Conservation (phyloP, 116 monocot species). For the Phalaenopsis hybrid region DNA sequence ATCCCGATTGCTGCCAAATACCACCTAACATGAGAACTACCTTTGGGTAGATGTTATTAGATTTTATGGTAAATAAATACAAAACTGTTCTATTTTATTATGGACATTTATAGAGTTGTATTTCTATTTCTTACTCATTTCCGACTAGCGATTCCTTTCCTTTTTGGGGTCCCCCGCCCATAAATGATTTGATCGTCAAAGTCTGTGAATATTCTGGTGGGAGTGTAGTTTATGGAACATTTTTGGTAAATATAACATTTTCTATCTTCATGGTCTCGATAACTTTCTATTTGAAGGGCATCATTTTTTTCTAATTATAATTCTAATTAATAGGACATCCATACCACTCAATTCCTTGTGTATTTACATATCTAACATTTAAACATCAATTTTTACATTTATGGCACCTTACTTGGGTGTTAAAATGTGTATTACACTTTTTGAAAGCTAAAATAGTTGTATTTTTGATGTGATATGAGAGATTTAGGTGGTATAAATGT, state of each 20-base stretch:
- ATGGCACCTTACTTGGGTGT: no score
- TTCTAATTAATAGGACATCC: neutral
- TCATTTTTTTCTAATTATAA: neutral
- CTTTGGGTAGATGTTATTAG: neutral
- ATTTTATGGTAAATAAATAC: neutral
- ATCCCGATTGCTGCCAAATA: no score
- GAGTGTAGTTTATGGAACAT: neutral
- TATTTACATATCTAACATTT: no score
- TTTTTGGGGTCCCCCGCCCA: neutral
- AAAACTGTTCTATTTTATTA: neutral
- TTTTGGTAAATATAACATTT: neutral
- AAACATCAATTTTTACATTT: no score
- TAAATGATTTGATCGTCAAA: no score
- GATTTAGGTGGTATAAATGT: no score
- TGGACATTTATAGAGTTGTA: neutral
- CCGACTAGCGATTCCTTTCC: neutral
- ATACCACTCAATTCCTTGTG: no score
- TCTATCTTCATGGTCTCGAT: neutral
- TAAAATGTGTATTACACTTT: no score
- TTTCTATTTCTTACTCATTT: neutral
- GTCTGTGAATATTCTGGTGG: neutral
- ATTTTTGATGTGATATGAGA: no score
- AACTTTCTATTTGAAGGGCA: neutral
- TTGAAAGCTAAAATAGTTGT: no score
- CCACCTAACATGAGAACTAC: neutral